phyloP scores from a whole-genome alignment of 2,329 filamentous ascomycete genomes.

The Zasmidium cellare region DNA sequence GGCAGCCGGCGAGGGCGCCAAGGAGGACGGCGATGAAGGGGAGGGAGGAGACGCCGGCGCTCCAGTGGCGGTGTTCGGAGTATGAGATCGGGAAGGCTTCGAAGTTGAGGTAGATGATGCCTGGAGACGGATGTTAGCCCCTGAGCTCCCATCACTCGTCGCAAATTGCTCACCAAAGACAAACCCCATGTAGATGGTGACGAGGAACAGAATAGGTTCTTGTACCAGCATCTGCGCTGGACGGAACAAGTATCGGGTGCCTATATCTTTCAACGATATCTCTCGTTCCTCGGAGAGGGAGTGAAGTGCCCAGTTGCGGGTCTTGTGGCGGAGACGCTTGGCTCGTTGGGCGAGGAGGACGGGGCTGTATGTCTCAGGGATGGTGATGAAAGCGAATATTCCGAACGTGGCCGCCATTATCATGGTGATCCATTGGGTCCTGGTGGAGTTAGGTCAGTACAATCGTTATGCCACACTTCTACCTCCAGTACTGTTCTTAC shows the following conservation, averaged over 20 bases:
- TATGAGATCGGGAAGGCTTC: conserved; percentile 51
- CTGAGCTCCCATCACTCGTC: background rate
- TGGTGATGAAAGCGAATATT: conserved; percentile 41
- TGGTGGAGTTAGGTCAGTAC: background rate
- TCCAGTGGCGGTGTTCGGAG: conserved; percentile 69
- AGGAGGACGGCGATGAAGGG: conserved; percentile 71
- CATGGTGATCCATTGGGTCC: conserved; percentile 44
- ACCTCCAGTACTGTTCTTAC: too few relatives aligned
- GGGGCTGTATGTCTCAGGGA: conserved; percentile 57
- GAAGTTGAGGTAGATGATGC: conserved; percentile 39
- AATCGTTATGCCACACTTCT: background rate
- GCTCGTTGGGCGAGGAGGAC: conserved; percentile 43
- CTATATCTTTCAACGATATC: conserved; percentile 39
- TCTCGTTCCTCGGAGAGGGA: conserved; percentile 42
- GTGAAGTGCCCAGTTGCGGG: conserved; percentile 42
- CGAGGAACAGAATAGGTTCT: conserved; percentile 48
- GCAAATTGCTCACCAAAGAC: conserved; percentile 30
- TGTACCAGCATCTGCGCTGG: conserved; percentile 46
- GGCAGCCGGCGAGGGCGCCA: conserved; percentile 63
- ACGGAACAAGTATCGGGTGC: conserved; percentile 43
- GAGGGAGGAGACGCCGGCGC: conserved; percentile 72
- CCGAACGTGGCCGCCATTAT: conserved; percentile 43
- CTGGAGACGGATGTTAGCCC: background rate
- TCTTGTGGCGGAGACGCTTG: conserved; percentile 26
- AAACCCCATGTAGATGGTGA: conserved; percentile 35